Evolutionary conservation across 306 rosid genomes (phyloP).

Genomic region (Calophaca sinica): DNA sequence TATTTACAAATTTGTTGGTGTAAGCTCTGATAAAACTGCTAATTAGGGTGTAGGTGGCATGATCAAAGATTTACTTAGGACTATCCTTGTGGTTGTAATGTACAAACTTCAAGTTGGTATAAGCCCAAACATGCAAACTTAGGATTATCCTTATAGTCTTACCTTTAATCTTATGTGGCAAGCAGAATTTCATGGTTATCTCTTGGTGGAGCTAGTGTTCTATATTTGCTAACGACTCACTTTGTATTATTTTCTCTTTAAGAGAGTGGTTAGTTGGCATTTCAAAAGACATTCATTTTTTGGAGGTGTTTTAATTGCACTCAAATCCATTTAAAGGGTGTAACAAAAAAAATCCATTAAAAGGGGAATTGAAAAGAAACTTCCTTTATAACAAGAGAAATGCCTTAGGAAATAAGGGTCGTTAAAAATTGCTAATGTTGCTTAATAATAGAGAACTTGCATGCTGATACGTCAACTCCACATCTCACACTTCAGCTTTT

Average conservation of each 20-base stretch:
- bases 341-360: background rate
- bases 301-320: background rate
- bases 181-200: background rate
- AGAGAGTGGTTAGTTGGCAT: constrained; percentile 11
- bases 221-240: background rate
- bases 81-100: background rate
- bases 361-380: background rate
- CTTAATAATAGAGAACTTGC: background rate
- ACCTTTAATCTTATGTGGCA: background rate
- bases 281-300: background rate
- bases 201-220: background rate
- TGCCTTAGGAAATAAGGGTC: background rate
- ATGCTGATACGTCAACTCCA: background rate
- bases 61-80: background rate
- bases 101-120: background rate
- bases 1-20: background rate
- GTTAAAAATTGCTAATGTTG: background rate
- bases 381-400: background rate
- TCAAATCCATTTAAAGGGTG: background rate
- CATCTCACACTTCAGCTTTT: too few relatives aligned
- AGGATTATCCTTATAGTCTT: background rate
- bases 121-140: constrained; percentile 7
- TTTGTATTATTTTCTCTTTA: background rate
- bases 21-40: background rate
- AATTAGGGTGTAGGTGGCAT: background rate